These are phyloP conservation scores for Orbilia oligospora DNA, from an alignment of 2,329 filamentous ascomycete species.

Conservation along the genomic window DNA sequence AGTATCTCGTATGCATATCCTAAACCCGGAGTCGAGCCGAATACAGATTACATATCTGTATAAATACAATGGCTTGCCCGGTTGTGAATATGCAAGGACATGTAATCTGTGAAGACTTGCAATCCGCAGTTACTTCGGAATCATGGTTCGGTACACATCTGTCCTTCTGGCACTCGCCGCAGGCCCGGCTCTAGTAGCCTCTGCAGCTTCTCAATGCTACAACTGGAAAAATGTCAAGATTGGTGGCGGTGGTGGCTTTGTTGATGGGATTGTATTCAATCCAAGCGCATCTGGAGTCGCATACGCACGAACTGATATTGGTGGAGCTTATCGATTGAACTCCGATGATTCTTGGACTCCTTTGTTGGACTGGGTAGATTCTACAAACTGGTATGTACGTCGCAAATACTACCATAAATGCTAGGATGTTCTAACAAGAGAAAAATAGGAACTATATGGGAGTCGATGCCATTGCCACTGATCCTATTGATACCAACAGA, in stretches of 20 bases:
- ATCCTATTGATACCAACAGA: slow-evolving; percentile 71
- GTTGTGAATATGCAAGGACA: background rate
- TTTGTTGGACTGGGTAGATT: slow-evolving; percentile 70
- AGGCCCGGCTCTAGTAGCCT: slow-evolving; percentile 36
- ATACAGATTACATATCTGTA: slow-evolving; percentile 5
- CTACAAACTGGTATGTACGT: slow-evolving; percentile 69
- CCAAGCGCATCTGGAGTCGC: slow-evolving; percentile 69
- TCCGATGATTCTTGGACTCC: slow-evolving; percentile 73
- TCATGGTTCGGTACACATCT: slow-evolving; percentile 55
- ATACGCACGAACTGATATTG: slow-evolving; percentile 74
- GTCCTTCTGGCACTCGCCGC: slow-evolving; percentile 50
- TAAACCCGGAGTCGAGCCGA: slow-evolving; percentile 1
- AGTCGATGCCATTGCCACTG: slow-evolving; percentile 73
- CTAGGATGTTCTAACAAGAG: background rate
- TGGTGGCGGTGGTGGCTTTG: slow-evolving; percentile 74
- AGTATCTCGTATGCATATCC: too few species aligned
- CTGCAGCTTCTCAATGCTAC: slow-evolving; percentile 63
- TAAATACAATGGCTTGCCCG: slow-evolving; percentile 16
- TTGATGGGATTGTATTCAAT: slow-evolving; percentile 73
- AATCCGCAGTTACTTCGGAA: background rate
- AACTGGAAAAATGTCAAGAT: slow-evolving; percentile 72
- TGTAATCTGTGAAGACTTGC: slow-evolving; percentile 2
- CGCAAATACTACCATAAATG: background rate
- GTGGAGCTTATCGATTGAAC: slow-evolving; percentile 74
- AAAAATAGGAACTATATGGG: slow-evolving; percentile 72